A percentile compares a stretch with the other conserved stretches of the same genome.
These are phyloP conservation scores for Osmanthus fragrans DNA, from an alignment of 257 asterid genomes.

Conservation along the genomic window DNA sequence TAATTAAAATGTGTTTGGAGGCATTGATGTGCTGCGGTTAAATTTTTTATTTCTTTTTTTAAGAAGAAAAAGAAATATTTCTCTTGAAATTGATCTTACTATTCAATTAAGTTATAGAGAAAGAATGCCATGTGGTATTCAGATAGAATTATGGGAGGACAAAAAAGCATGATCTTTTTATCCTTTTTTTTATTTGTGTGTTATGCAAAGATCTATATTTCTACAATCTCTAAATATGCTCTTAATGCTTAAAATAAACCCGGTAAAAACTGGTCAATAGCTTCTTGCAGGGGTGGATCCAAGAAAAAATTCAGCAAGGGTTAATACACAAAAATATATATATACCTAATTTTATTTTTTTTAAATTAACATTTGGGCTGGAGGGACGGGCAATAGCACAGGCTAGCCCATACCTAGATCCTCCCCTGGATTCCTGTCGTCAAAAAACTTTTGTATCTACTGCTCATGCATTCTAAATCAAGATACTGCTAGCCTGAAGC, in stretches of 20 bases:
- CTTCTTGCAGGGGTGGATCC: too few species aligned
- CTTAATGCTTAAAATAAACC: background rate
- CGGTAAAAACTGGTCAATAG: background rate
- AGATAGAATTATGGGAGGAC: background rate
- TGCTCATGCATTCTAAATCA: conserved; percentile 9
- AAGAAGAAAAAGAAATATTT: background rate
- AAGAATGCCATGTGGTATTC: background rate
- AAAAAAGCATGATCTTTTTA: background rate
- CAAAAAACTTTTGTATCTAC: background rate
- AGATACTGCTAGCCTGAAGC: background rate
- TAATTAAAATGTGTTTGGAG: too few species aligned
- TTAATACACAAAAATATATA: too few species aligned
- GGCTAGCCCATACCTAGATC: too few species aligned
- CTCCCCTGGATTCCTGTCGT: background rate
- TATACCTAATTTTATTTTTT: too few species aligned
- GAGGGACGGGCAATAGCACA: too few species aligned
- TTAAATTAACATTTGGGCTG: too few species aligned
- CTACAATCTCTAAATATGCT: background rate
- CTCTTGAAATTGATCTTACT: background rate
- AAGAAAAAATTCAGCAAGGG: too few species aligned
- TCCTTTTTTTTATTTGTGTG: background rate
- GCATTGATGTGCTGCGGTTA: too few species aligned
- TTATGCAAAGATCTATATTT: background rate
- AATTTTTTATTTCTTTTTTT: too few species aligned
- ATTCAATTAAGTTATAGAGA: background rate